Evolutionary conservation across 371 early-diverging fungal species (phyloP), one percentile per base, ranked within the genome.

Genomic region (Rhizopus microsporus): DNA sequence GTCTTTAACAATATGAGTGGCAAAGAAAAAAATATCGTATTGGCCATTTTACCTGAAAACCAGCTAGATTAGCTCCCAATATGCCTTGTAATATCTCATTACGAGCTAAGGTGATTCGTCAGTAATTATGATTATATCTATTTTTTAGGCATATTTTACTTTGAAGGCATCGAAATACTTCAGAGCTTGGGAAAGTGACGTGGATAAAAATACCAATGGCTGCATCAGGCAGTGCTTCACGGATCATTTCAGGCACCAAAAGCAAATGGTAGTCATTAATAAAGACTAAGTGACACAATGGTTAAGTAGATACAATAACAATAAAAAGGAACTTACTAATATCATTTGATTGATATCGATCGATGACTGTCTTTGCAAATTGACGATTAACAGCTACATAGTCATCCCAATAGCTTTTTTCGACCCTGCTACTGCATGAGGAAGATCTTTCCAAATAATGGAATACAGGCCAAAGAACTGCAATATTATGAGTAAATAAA

Each of bases 191-290:
- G 74, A 99, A 99, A 10, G 99, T 96, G 0, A 96, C 94, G 80
- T 99, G 99, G 46, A 98, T 78, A 74, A 99, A 99, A 66, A 98
- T 91, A 29, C 97, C 97, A 56, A 99, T 89, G 32, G 87, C 84
- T 5, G 96, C 91, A 29, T 83, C 69, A 1, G 95, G 96, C 15
- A 97, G 71, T 44, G 72, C 77, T 63, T 86, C 73, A 46, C 95
- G 88, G 15, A 99, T 70, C 83, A 98, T 85, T 56, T 85, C 75
- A 9, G 99, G 99, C 3, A 98, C 85, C 51, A 97, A 67, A 68
- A 98, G 82, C 44, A 99, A 71, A 74, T 99, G 99, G 68, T 99
- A 99, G 75, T 99, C 99, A 65, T 99, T 97, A 54, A 99, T 90
- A 96, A 98, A 99, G 40, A 99, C 89, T 83, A 80, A 46, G 8